Evolutionary conservation across 208 protist genomes (phyloP).

Genomic region (Trypanosomatidae sp.): DNA sequence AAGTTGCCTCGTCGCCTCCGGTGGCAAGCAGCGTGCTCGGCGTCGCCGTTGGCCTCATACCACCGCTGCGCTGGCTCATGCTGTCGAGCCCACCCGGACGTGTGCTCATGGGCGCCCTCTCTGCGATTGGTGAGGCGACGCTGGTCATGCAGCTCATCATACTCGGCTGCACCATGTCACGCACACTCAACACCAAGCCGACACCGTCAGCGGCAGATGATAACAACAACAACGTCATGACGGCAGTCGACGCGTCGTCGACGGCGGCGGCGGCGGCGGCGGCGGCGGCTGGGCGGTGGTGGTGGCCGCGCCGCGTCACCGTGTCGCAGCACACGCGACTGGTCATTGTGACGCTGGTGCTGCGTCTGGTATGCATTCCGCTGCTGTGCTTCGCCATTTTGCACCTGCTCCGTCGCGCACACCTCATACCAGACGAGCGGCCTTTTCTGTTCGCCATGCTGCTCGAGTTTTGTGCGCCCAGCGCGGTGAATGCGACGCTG

Average conservation of each 20-base stretch:
- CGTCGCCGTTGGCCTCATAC: conserved; percentile 44
- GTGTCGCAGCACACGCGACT: conserved; percentile 3
- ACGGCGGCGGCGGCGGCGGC: background rate
- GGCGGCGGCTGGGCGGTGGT: background rate
- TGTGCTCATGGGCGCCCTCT: conserved; percentile 31
- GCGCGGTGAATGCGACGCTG: conserved; percentile 47
- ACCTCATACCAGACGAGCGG: conserved; percentile 29
- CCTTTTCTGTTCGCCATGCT: conserved; percentile 55
- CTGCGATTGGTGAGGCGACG: conserved; percentile 27
- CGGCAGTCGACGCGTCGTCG: background rate
- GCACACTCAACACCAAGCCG: conserved; percentile 1
- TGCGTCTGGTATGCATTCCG: conserved; percentile 48
- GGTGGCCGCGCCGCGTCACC: background rate
- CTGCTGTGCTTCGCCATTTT: conserved; percentile 34
- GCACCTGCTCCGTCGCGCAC: conserved; percentile 18
- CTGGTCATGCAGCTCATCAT: conserved; percentile 52
- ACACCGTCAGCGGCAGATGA: too few species aligned
- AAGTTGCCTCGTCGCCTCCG: conserved; percentile 15
- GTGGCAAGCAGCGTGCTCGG: conserved; percentile 29
- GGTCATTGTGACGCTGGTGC: too few species aligned
- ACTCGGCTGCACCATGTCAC: conserved; percentile 29
- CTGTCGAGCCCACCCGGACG: conserved; percentile 19
- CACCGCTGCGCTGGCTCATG: conserved; percentile 49
- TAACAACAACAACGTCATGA: background rate
- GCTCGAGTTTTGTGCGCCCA: conserved; percentile 35